Evolutionary conservation across 2,329 filamentous ascomycete genomes (phyloP).

Genomic region (Trichoderma guizhouense): DNA sequence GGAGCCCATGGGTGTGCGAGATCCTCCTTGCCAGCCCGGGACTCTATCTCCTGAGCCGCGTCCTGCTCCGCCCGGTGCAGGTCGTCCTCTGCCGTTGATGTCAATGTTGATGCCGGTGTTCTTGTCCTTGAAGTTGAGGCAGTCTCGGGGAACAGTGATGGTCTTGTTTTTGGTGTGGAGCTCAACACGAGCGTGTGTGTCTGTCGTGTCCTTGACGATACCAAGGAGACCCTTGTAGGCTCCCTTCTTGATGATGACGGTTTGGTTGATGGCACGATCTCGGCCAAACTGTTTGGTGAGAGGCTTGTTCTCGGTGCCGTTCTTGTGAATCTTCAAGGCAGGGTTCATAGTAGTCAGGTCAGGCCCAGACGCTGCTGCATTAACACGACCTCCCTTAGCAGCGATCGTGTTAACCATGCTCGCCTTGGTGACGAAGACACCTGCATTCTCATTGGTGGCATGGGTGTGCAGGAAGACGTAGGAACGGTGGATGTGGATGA

Average conservation of each 20-base stretch:
- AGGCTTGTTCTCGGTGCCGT: slow-evolving; percentile 47
- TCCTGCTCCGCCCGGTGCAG: slow-evolving; percentile 44
- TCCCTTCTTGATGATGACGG: slow-evolving; percentile 81
- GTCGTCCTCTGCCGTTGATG: slow-evolving; percentile 48
- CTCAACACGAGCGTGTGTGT: slow-evolving; percentile 82
- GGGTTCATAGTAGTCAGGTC: slow-evolving; percentile 93
- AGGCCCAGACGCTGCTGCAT: slow-evolving; percentile 57
- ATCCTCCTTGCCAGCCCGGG: slow-evolving; percentile 60
- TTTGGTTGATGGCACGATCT: slow-evolving; percentile 85
- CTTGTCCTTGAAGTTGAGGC: slow-evolving; percentile 82
- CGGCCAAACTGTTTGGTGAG: slow-evolving; percentile 68
- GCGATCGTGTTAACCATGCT: slow-evolving; percentile 85
- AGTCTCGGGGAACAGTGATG: slow-evolving; percentile 76
- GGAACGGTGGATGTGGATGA: slow-evolving; percentile 91
- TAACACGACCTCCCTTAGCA: slow-evolving; percentile 85
- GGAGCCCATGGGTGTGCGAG: slow-evolving; percentile 65
- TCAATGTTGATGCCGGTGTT: slow-evolving; percentile 76
- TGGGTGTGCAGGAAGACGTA: slow-evolving; percentile 88
- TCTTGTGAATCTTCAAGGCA: slow-evolving; percentile 69
- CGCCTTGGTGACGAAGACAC: slow-evolving; percentile 84
- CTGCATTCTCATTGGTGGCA: slow-evolving; percentile 77
- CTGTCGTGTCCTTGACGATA: slow-evolving; percentile 93
- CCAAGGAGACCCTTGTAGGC: slow-evolving; percentile 90
- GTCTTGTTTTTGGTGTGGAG: slow-evolving; percentile 93
- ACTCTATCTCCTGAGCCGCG: slow-evolving; percentile 44